Evolutionary conservation across 2,329 filamentous ascomycete species (phyloP), one percentile per base, ranked within the genome.

Genomic region (Nothomitra cinnamomea): DNA sequence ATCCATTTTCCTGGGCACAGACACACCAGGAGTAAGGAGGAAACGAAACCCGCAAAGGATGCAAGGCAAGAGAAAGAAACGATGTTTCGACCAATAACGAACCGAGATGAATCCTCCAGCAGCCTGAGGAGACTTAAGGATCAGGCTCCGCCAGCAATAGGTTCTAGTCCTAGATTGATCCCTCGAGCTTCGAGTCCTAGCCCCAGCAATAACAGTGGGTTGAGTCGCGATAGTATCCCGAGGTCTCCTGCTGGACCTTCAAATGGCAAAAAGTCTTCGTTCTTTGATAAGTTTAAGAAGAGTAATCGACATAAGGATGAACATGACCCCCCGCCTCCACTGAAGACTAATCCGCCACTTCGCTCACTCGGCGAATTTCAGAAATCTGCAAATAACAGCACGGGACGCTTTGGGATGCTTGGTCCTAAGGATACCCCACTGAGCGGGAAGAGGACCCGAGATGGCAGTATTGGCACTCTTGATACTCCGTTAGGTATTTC

Each of bases 111-210:
- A 56, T 81, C 83, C 15, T 69, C 74, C 21, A 69, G 71, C 60
- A 78, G 71, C 60, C 63, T 72, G 25, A 71, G 67, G 55, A 68
- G 68, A 25, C 67, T 69, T 62, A 79, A 76, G 64, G 80, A 82
- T 56, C 74, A 74, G 41, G 67, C 69, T 12, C 70, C 68, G 2
- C 73, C 73, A 15, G 70, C 73, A 12, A 71, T 76, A 61, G 71
- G 68, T 48, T 76, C 74, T 28, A 67, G 69, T 13, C 69, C 69
- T 5, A 71, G 66, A 21, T 66, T 77, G 36, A 67, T 73, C 64
- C 76, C 70, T 59, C 82, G 88, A 58, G 81, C 86, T 12, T 78
- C 85, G 56, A 94, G 89, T 66, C 87, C 89, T 24, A 86, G 87
- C 0, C 85, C 88, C 6, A 92, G 86, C 65, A 72, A 77, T 42